Evolutionary conservation across 2,329 filamentous ascomycete species (phyloP), one percentile per base, ranked within the genome.

Genomic region (Sclerotinia subarctica): DNA sequence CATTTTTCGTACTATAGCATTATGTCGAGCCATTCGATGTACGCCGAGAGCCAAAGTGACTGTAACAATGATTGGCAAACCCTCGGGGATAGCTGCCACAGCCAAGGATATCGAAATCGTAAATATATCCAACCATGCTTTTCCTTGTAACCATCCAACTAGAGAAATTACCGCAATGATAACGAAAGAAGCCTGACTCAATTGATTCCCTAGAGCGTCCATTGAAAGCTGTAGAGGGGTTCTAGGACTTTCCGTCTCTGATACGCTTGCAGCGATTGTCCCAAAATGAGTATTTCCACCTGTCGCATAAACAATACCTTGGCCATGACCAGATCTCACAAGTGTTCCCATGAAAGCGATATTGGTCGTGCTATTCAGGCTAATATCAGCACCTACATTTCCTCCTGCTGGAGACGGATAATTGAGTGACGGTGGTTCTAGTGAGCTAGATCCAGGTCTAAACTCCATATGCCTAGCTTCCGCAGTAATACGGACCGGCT

Each of bases 341-440:
- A 99, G 80, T 3, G 95, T 99, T 38, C 95, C 95, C 94, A 99
- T 98, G 78, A 97, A 98, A 2, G 94, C 95, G 77, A 99, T 94
- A 75, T 99, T 98, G 74, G 90, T 91, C 74, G 90, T 87, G 66
- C 91, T 90, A 70, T 91, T 91, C 63, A 91, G 81, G 60, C 87
- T 84, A 56, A 91, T 85, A 72, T 91, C 89, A 38, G 86, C 86
- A 70, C 83, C 87, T 72, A 85, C 87, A 59, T 82, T 85, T 13
- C 84, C 85, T 70, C 82, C 83, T 44, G 84, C 86, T 42, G 86
- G 83, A 24, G 84, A 85, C 38, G 84, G 82, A 73, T 87, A 88
- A 56, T 85, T 82, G 15, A 87, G 87, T 21, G 85, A 85, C 49
- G 82, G 82, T n/a, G 76, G 74, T 52, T 77, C 75, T 29, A 78